A percentile compares a stretch with the other conserved stretches of the same genome.
phyloP scores from a whole-genome alignment of 2,329 filamentous ascomycete species.

The Alternaria sp. region DNA sequence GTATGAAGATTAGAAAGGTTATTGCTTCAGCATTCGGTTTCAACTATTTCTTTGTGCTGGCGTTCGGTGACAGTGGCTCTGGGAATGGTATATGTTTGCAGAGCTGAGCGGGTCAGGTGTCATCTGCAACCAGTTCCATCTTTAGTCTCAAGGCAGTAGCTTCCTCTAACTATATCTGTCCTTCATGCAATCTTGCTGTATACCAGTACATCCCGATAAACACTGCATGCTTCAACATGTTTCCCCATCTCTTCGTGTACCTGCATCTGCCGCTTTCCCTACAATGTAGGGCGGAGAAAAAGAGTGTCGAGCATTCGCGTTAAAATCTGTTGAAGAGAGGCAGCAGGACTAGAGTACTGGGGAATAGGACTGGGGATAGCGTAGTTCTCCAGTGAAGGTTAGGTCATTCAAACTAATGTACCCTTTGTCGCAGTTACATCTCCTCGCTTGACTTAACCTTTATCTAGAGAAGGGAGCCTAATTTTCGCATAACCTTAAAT shows the following conservation, averaged over 20 bases:
- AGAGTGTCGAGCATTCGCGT: background rate
- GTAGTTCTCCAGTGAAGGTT: background rate
- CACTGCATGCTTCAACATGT: background rate
- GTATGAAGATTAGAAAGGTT: background rate
- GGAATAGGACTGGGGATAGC: background rate
- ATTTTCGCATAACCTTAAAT: background rate
- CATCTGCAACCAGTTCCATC: background rate
- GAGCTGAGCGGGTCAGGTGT: background rate
- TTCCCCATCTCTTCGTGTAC: background rate
- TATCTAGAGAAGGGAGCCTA: background rate
- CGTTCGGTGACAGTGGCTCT: background rate
- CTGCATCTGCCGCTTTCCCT: background rate
- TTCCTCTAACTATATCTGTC: background rate
- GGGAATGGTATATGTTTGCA: background rate
- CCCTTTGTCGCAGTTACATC: background rate
- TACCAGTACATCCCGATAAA: background rate
- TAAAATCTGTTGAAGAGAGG: background rate
- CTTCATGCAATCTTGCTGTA: background rate
- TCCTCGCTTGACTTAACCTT: background rate
- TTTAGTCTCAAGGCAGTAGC: background rate
- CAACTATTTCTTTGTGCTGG: no score
- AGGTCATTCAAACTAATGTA: background rate
- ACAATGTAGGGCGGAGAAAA: background rate
- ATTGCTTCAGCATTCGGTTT: background rate
- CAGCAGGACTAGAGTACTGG: background rate